A percentile compares a stretch with the other conserved stretches of the same genome.
phyloP scores from a whole-genome alignment of 805 yeast genomes.

The Tetrapisispora taiwanensis region DNA sequence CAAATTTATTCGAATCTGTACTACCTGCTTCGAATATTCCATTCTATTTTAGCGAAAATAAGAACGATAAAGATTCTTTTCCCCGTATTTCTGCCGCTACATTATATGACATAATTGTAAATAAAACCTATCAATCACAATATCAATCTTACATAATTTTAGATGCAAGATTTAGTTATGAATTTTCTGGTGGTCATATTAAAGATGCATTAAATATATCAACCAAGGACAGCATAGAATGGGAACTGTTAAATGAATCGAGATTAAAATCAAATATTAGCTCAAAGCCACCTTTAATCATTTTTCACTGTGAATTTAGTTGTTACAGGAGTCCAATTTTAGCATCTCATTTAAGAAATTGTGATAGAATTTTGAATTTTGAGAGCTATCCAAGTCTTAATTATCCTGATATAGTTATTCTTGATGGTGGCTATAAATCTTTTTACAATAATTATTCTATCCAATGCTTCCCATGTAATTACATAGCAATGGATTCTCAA shows the following conservation, averaged over 20 bases:
- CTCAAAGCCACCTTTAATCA: slow-evolving; percentile 37
- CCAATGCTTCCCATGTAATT: slow-evolving; percentile 66
- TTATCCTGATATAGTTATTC: slow-evolving; percentile 80
- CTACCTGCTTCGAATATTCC: slow-evolving; percentile 37
- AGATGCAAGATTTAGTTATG: slow-evolving; percentile 91
- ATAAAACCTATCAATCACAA: slow-evolving; percentile 31
- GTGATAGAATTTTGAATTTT: slow-evolving; percentile 67
- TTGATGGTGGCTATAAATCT: slow-evolving; percentile 84
- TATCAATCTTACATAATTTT: slow-evolving; percentile 53
- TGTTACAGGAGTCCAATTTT: slow-evolving; percentile 88
- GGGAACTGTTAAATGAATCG: slow-evolving; percentile 32
- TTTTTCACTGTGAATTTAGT: slow-evolving; percentile 93
- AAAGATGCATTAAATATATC: slow-evolving; percentile 70
- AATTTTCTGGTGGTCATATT: slow-evolving; percentile 88
- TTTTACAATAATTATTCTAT: slow-evolving; percentile 52
- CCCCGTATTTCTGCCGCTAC: slow-evolving; percentile 37
- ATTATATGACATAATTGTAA: slow-evolving; percentile 31
- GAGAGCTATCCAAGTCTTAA: slow-evolving; percentile 69
- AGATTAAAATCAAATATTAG: background rate
- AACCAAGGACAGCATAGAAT: slow-evolving; percentile 58
- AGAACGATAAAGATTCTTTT: slow-evolving; percentile 38
- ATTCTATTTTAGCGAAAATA: slow-evolving; percentile 35
- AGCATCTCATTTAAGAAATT: slow-evolving; percentile 76
- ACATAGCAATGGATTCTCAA: slow-evolving; percentile 65
- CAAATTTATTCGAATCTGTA: background rate